Base-by-base conservation (phyloP, 768 basidiomycete species). In the Tubosaeta sp. region DNA sequence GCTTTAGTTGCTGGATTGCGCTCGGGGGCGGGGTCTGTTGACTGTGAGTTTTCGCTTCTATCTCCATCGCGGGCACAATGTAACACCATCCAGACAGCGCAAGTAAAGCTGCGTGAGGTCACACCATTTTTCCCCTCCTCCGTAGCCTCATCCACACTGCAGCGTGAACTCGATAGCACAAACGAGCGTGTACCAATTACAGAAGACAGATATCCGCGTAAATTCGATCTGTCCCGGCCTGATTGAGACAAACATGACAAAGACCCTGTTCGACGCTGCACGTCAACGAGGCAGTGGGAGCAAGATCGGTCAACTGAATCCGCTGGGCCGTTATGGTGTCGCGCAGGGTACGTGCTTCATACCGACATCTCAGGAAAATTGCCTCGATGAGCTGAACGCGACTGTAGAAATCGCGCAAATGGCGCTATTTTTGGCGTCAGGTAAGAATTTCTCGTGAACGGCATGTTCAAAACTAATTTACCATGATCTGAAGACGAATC, bases 181-280 rank as follows among this genome's bases (percentile, higher is more conserved):
- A 62, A 94, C 88, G 4, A 75, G 83, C 11, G 81, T 83, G 5
- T 90, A 86, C 66, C 88, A 92, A 66, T 77, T 95, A 21, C 78
- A 84, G 57, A 86, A 78, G 64, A 85, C 83, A 1, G 87, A 92
- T 68, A 79, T 97, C 57, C 87, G 94, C 39, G 86, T 96, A 55
- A 95, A 93, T 68, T 76, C 85, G 39, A 83, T 96, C 58, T 94
- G 92, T 62, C 94, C 94, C 6, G 94, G 93, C 13, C 71, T 96
- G 51, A 92, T 96, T 61, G 89, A 95, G 73, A 97, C 94, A 9
- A 88, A 85, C 44, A 96, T 97, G 91, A 94, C 94, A 3, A 72
- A 69, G 44, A 63, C 58, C n/a, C 77, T 85, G 29, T 97, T 97
- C 60, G 81, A 87, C 24, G 77, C 77, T 44, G 94, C 94, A 25